phyloP scores from a whole-genome alignment of 495 filamentous ascomycete species.

The Penicillium maclennaniae region DNA sequence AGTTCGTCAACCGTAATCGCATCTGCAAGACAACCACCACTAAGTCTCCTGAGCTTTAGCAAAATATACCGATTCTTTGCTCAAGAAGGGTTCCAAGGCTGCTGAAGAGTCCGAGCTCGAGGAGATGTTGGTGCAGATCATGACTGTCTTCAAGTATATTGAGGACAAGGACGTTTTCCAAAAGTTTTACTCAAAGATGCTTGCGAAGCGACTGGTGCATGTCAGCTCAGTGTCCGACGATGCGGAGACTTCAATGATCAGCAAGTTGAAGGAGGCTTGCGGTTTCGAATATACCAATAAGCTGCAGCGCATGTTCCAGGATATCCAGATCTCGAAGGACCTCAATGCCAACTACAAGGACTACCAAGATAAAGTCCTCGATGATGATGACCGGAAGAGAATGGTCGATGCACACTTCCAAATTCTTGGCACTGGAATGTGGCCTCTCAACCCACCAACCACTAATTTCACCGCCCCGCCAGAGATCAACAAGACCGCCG shows the following conservation, averaged over 20 bases:
- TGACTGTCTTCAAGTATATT: slow-evolving; percentile 99
- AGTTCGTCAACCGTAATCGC: slow-evolving; percentile 96
- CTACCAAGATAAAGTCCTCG: slow-evolving; percentile 57
- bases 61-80: slow-evolving; percentile 89
- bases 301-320: slow-evolving; percentile 98
- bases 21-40: slow-evolving; percentile 90
- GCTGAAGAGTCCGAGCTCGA: slow-evolving; percentile 93
- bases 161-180: slow-evolving; percentile 99
- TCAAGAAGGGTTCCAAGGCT: slow-evolving; percentile 88
- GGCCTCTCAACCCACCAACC: slow-evolving; percentile 81
- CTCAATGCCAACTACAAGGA: slow-evolving; percentile 83
- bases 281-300: slow-evolving; percentile 99
- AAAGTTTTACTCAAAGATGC: slow-evolving; percentile 96
- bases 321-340: slow-evolving; percentile 98
- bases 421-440: slow-evolving; percentile 94
- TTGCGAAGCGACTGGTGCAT: slow-evolving; percentile 92
- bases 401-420: slow-evolving; percentile 75
- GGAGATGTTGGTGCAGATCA: slow-evolving; percentile 86
- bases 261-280: slow-evolving; percentile 97
- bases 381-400: slow-evolving; percentile 57
- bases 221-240: slow-evolving; percentile 93
- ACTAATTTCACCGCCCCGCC: slow-evolving; percentile 83
- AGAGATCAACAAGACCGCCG: slow-evolving; percentile 80
- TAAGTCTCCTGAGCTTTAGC: slow-evolving; percentile 91
- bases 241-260: slow-evolving; percentile 98